Evolutionary conservation across 768 basidiomycete genomes (phyloP).

Genomic region (Hericium rajendrae): DNA sequence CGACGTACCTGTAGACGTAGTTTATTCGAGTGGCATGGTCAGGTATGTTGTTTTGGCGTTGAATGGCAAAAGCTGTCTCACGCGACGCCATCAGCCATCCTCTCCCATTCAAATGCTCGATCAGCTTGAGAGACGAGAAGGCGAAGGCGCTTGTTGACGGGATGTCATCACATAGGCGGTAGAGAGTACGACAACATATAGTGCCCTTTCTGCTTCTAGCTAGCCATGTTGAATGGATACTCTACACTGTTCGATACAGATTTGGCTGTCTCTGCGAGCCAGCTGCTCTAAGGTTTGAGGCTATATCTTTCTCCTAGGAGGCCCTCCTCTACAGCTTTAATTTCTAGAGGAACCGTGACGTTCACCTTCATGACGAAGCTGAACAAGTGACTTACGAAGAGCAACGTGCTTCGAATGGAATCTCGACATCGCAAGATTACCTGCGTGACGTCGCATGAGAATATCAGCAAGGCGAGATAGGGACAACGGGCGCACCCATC

Average conservation of each 20-base stretch:
- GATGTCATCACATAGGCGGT: not conserved
- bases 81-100: not conserved
- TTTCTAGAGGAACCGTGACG: not conserved
- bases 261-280: not conserved
- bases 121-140: not conserved
- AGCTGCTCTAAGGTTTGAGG: not conserved
- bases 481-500: slow-evolving; percentile 34
- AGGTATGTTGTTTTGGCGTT: not conserved
- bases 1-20: not conserved
- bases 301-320: not conserved
- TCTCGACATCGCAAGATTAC: slow-evolving; percentile 49
- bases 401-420: slow-evolving; percentile 64
- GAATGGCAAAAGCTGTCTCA: not conserved
- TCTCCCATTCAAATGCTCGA: not conserved
- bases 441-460: slow-evolving; percentile 16
- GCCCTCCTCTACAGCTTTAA: not conserved
- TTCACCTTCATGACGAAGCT: not conserved
- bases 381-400: slow-evolving; percentile 38
- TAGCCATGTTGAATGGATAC: no score
- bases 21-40: not conserved
- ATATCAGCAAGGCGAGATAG: not conserved
- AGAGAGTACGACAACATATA: not conserved
- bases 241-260: not conserved
- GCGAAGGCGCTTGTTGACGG: not conserved
- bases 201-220: not conserved